Evolutionary conservation across 2,329 filamentous ascomycete species (phyloP), one percentile per base, ranked within the genome.

Genomic region (Cytospora piceicola): DNA sequence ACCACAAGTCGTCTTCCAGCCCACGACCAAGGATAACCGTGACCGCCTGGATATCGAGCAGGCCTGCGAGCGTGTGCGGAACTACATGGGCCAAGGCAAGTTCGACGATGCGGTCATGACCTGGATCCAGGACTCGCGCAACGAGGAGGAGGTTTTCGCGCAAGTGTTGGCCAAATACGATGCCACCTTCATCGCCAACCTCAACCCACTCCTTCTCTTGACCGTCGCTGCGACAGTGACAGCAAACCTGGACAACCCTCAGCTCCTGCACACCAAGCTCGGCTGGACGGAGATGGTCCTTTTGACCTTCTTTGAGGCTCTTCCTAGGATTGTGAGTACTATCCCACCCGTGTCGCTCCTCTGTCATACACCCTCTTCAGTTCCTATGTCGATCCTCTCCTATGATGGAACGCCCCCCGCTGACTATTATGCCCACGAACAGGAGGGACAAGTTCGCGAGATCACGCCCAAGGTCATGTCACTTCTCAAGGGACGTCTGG

Each of bases 211-310:
- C 24, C 81, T 90, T 60, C 79, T 88, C 24, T 80, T 90, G 56
- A 89, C 88, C 1, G 84, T 90, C 49, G 87, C 87, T 62, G 86
- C 88, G 29, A 88, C 87, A 9, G 82, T 90, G 63, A 85, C 85
- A 42, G 82, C 86, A 71, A 81, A 87, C 53, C 77, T 90, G 55
- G 81, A 82, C 65, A 83, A 82, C 51, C 77, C 80, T 14, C 77
- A 81, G 55, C 36, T 66, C 30, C 76, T 89, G 60, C 79, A 82
- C 58, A 81, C 86, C 71, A 86, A 86, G 74, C 77, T 89, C 61
- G 78, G 78, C 27, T 88, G 87, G 85, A 80, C 89, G 51, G 86
- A 89, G 72, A 80, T 83, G 71, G 82, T 88, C 49, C 77, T 90
- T n/a, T 76, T 80, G 51, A 79, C 82, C 32, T 83, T 89, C 69